Base-by-base conservation (phyloP, 1,139 yeast genomes). In the Williopsis jadinii region DNA sequence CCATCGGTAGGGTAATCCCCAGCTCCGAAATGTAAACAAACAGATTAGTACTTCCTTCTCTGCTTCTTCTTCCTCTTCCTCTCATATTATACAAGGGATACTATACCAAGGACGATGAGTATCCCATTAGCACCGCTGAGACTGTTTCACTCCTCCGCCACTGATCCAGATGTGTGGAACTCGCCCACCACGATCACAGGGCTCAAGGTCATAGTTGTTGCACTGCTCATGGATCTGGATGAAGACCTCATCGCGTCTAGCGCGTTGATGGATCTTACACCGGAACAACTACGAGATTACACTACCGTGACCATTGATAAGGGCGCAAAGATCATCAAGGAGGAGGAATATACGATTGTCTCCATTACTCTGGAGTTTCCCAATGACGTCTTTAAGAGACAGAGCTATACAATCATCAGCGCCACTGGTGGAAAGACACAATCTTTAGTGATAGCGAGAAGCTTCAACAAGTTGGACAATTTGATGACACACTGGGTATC, bases 401-500 rank as follows among this genome's bases (percentile, higher is more conserved):
- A 52, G 26, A 24, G 49, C 1, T 36, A 52, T 31, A 47, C 51
- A 1, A 43, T 53, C 30, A 32, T 53, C 9, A 27, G 11, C 24
- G 5, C 12, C 12, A 6, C 8, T 19, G n/a, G 4, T 9, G 24
- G 13, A 34, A 11, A 13, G 10, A 15, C 15, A 27, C 30, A 30
- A 29, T 11, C 29, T 2, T 24, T 36, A n/a, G 15, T 56, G 9
- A 32, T 53, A 24, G 38, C 50, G 8, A 46, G 42, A 33, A 43
- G 52, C 5, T 38, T 46, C 11, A 47, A 50, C 8, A 49, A 50
- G 26, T 29, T 51, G 28, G 44, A 42, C 11, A 41, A 34, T 8
- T 36, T 48, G 30, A 32, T 54, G 19, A 36, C 50, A 4, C 52
- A 54, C 8, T 58, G 62, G 62, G 39, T 61, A 8, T 53, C 51